Percentiles rank a stretch among this genome's conserved stretches.
Conservation (phyloP, 2,329 filamentous ascomycete genomes). For the Chalara sp. region DNA sequence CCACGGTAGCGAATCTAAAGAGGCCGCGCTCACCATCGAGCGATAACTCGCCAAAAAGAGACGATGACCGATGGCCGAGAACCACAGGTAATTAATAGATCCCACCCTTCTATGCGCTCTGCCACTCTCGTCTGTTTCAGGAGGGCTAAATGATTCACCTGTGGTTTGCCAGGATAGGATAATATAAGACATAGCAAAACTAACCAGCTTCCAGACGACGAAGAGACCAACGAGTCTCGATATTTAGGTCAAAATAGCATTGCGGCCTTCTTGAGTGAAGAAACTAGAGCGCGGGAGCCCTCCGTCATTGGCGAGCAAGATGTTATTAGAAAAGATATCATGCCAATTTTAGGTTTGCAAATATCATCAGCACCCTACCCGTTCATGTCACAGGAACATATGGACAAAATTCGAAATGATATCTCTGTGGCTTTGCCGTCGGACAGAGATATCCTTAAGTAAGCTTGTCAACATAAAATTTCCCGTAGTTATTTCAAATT, state of each 20-base stretch:
- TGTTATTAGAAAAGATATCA: conserved; percentile 55
- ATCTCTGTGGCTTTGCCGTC: conserved; percentile 56
- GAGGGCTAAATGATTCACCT: neutral
- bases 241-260: conserved; percentile 64
- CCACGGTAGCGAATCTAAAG: conserved; percentile 13
- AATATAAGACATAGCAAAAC: conserved; percentile 2
- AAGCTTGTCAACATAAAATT: conserved; percentile 20
- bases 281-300: conserved; percentile 41
- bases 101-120: neutral
- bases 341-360: conserved; percentile 58
- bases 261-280: conserved; percentile 56
- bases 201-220: conserved; percentile 35
- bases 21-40: conserved; percentile 23
- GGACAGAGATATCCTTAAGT: conserved; percentile 62
- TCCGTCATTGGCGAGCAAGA: conserved; percentile 40
- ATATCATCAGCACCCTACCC: conserved; percentile 57
- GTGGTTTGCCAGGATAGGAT: neutral
- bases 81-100: conserved; percentile 20
- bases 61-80: conserved; percentile 25
- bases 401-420: conserved; percentile 52
- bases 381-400: conserved; percentile 57
- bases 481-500: neutral
- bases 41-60: conserved; percentile 20
- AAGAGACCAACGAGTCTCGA: conserved; percentile 48
- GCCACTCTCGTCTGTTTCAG: neutral